phyloP scores from a whole-genome alignment of 306 rosid genomes.

The Elaeagnus macrophylla region DNA sequence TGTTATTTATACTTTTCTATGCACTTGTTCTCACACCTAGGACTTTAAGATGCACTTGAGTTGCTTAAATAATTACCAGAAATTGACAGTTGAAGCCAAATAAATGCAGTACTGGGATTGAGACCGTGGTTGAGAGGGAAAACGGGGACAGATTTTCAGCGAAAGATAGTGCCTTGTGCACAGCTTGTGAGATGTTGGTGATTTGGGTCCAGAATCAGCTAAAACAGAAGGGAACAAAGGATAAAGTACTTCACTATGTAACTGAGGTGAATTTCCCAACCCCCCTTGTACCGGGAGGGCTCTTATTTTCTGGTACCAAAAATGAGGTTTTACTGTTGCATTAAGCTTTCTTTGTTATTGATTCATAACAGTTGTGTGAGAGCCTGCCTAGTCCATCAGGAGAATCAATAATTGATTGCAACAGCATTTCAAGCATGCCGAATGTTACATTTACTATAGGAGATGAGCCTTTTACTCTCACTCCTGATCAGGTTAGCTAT shows the following conservation, averaged over 20 bases:
- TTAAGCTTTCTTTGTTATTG: slow-evolving; percentile 14
- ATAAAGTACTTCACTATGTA: slow-evolving; percentile 43
- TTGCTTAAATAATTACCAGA: slow-evolving; percentile 2
- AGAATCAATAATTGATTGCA: slow-evolving; percentile 53
- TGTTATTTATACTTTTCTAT: not conserved
- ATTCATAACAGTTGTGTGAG: slow-evolving; percentile 52
- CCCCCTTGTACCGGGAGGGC: not conserved
- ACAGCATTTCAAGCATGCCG: slow-evolving; percentile 51
- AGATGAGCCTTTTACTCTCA: slow-evolving; percentile 44
- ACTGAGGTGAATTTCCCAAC: slow-evolving; percentile 36
- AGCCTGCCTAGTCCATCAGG: slow-evolving; percentile 77
- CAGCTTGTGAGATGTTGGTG: slow-evolving; percentile 68
- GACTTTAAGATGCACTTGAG: not conserved
- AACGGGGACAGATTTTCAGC: slow-evolving; percentile 23
- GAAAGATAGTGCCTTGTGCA: slow-evolving; percentile 36
- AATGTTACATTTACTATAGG: slow-evolving; percentile 64
- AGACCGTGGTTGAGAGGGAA: slow-evolving; percentile 57
- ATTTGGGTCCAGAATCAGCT: slow-evolving; percentile 76
- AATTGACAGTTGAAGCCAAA: slow-evolving; percentile 11
- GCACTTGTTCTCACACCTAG: not conserved
- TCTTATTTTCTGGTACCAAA: slow-evolving; percentile 5
- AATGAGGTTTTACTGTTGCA: not conserved
- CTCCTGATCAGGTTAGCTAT: slow-evolving; percentile 64
- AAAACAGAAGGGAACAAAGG: slow-evolving; percentile 47
- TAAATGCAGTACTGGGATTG: slow-evolving; percentile 44